Base-by-base conservation (phyloP, 306 rosid genomes). In the Corylus americana region DNA sequence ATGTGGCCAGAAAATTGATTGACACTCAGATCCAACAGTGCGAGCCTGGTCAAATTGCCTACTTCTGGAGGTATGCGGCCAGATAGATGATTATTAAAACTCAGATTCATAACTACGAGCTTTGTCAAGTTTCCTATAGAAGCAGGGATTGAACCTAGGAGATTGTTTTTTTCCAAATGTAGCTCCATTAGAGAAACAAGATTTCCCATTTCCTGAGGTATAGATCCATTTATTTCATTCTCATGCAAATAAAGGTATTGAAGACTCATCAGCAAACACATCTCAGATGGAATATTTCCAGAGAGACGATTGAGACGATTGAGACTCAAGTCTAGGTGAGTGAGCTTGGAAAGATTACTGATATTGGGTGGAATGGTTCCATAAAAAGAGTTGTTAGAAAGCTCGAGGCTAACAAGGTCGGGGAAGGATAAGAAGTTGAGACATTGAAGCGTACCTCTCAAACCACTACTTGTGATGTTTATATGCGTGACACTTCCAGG, bases 101-200 rank as follows among this genome's bases (percentile, higher is more conserved):
- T 3, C n/a, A 58, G 35, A 11, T 9, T 25, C 11, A 58, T 10
- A 22, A n/a, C 64, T n/a, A n/a, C 1, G 31, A 58, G 27, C 14
- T 58, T 22, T n/a, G 31, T 25, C 79, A 74, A 62, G 47, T 67
- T 80, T 20, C 83, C 83, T 45, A 80, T 80, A 14, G 75, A 73
- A 11, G 49, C 11, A 42, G 82, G 85, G 44, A 82, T 72, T 11
- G 16, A 70, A 50, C 85, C 85, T 1, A 16, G 42, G 27, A 81
- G 74, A 61, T 9, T 59, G 55, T 81, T 81, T 7, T 8, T 0
- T 9, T 8, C 25, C 7, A 81, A 12, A 39, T 39, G 0, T 39
- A 39, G 42, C 42, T 39, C 5, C 42, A 39, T 39, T 39, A 39
- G 42, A 39, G 42, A 39, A 39, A 2, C 4, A 39, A 39, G 42